Evolutionary conservation across 2,329 filamentous ascomycete species (phyloP).

Genomic region (Calonectria leucothoes): DNA sequence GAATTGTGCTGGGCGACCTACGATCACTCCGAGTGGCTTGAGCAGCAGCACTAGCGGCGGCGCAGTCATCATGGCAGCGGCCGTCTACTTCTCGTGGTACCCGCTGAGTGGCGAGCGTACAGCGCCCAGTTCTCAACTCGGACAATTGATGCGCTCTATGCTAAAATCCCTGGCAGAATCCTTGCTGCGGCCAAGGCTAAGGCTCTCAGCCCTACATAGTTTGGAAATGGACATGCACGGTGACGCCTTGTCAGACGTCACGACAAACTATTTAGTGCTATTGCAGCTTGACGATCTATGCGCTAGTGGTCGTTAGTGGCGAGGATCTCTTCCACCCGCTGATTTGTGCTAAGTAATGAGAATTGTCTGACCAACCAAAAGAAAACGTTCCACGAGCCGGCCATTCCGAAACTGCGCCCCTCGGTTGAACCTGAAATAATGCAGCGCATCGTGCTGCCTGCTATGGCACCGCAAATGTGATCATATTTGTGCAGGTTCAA

Average conservation of each 20-base stretch:
- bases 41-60: neutral
- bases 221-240: neutral
- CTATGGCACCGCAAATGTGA: neutral
- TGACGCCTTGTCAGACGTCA: neutral
- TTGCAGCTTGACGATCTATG: neutral
- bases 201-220: neutral
- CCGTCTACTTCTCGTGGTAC: neutral
- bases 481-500: neutral
- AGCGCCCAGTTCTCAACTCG: neutral
- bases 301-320: neutral
- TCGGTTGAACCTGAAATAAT: neutral
- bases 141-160: neutral
- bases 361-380: neutral
- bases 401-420: neutral
- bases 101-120: neutral
- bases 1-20: neutral
- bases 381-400: neutral
- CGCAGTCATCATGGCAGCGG: neutral
- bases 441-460: neutral
- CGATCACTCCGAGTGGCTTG: neutral
- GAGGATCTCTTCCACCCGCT: neutral
- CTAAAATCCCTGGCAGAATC: neutral
- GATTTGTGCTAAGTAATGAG: neutral
- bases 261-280: neutral
- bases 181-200: neutral